These are phyloP conservation scores for Teunomyces aglyptinius DNA, from an alignment of 805 yeast genomes.

Conservation along the genomic window DNA sequence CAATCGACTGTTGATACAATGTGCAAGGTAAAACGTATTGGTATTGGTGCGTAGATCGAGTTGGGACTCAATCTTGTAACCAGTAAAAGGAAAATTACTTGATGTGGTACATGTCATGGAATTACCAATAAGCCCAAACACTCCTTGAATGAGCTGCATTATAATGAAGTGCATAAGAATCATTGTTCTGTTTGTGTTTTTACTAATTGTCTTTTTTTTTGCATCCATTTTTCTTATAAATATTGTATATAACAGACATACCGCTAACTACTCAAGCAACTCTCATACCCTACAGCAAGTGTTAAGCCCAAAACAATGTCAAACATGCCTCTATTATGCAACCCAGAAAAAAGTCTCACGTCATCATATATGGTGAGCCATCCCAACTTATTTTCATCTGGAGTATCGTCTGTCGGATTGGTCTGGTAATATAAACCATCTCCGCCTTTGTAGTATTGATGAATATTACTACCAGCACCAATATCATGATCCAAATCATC, in stretches of 20 bases:
- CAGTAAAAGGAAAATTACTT: slow-evolving; percentile 16
- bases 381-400: slow-evolving; percentile 58
- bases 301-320: slow-evolving; percentile 53
- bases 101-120: slow-evolving; percentile 8
- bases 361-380: slow-evolving; percentile 65
- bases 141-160: not conserved
- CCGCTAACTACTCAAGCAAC: slow-evolving; percentile 3
- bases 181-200: not conserved
- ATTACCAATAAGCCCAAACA: not conserved
- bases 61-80: slow-evolving; percentile 29
- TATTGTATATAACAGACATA: not conserved
- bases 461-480: slow-evolving; percentile 22
- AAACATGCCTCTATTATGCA: slow-evolving; percentile 44
- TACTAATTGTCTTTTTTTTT: not conserved
- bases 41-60: slow-evolving; percentile 9
- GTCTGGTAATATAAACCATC: slow-evolving; percentile 50
- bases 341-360: slow-evolving; percentile 17
- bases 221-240: not conserved
- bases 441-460: slow-evolving; percentile 43
- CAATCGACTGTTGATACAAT: slow-evolving; percentile 30
- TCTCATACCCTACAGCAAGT: slow-evolving; percentile 49
- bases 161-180: not conserved
- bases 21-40: slow-evolving; percentile 21
- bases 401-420: slow-evolving; percentile 58
- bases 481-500: slow-evolving; percentile 19